Conservation (phyloP, 2,329 filamentous ascomycete species). For the Aspergillus caelatus region DNA sequence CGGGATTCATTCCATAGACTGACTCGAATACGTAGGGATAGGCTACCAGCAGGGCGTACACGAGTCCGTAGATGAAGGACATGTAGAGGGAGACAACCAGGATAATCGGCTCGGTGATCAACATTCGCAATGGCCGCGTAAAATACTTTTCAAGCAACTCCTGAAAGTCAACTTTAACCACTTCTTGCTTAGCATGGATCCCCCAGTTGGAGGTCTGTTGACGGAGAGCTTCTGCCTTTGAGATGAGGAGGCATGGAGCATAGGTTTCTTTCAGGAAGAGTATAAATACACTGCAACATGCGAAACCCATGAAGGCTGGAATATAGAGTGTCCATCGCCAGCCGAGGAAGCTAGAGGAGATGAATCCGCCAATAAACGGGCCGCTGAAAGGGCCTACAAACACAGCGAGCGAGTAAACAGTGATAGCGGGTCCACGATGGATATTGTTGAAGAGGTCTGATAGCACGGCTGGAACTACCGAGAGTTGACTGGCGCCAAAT, state of each 20-base stretch:
- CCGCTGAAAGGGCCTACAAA: conserved; percentile 51
- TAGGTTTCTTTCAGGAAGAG: conserved; percentile 58
- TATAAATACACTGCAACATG: conserved; percentile 35
- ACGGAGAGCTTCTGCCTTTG: conserved; percentile 55
- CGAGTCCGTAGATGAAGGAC: conserved; percentile 34
- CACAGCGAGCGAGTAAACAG: conserved; percentile 51
- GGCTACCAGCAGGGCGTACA: conserved; percentile 31
- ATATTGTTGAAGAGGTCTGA: conserved; percentile 53
- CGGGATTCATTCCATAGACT: conserved; percentile 31
- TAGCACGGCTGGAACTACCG: conserved; percentile 47
- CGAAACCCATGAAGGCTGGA: conserved; percentile 54
- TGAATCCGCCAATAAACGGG: conserved; percentile 56
- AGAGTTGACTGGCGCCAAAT: conserved; percentile 47
- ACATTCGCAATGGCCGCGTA: conserved; percentile 39
- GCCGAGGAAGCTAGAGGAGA: conserved; percentile 46
- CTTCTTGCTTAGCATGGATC: conserved; percentile 56
- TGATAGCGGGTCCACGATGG: conserved; percentile 43
- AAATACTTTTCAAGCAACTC: conserved; percentile 51
- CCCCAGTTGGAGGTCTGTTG: conserved; percentile 57
- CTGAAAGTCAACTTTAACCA: conserved; percentile 51
- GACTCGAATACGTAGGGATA: conserved; percentile 34
- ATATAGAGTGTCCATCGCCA: conserved; percentile 57
- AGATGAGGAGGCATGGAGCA: conserved; percentile 54
- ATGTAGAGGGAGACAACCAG: conserved; percentile 36
- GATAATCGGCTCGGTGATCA: conserved; percentile 42